Percentiles rank a stretch among this genome's conserved stretches.
Evolutionary conservation across 2,329 filamentous ascomycete species (phyloP).

Genomic region (Rutstroemia sp.): DNA sequence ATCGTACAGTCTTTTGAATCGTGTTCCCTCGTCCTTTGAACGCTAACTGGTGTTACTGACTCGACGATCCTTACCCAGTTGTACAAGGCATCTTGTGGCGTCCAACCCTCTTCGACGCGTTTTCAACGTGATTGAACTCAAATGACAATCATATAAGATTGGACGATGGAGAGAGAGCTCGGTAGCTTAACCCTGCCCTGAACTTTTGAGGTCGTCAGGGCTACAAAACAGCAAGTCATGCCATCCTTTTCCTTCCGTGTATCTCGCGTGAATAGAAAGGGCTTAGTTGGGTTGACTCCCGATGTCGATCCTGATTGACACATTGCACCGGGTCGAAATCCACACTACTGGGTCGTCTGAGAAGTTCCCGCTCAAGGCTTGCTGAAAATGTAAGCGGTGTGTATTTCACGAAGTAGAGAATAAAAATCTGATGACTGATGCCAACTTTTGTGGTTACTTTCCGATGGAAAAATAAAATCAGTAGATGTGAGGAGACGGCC

Average conservation of each 20-base stretch:
- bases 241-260: not conserved
- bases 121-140: not conserved
- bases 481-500: not conserved
- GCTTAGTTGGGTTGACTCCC: slow-evolving; percentile 8
- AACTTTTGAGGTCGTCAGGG: not conserved
- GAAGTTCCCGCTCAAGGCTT: not conserved
- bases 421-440: not conserved
- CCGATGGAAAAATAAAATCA: not conserved
- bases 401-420: not conserved
- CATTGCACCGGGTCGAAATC: slow-evolving; percentile 18
- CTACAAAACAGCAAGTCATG: slow-evolving; percentile 7
- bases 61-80: too few relatives aligned
- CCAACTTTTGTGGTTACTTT: not conserved
- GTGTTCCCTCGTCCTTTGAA: not conserved
- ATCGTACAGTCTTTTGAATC: not conserved
- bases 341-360: slow-evolving; percentile 16
- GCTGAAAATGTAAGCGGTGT: slow-evolving; percentile 3
- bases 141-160: not conserved
- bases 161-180: not conserved
- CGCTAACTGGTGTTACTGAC: too few relatives aligned
- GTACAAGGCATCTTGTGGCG: too few relatives aligned
- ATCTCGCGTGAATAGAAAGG: slow-evolving; percentile 16
- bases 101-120: too few relatives aligned
- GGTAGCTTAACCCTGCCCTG: not conserved
- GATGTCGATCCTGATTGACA: slow-evolving; percentile 18